Conservation (phyloP, 352 stramenopile species). For the Aphanomyces cochlioides region DNA sequence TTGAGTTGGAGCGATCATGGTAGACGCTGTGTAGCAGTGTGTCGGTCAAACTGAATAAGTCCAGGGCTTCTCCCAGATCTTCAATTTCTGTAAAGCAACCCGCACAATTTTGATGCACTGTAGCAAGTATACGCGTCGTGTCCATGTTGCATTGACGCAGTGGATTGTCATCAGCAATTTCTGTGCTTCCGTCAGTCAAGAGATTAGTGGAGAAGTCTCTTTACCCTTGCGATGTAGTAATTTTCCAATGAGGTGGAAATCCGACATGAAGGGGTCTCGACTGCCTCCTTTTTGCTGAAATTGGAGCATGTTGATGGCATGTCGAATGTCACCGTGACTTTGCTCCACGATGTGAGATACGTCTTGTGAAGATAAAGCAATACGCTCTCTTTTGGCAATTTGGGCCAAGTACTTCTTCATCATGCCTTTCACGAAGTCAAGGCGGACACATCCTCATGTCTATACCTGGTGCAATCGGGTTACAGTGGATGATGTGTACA, state of each 20-base stretch:
- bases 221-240: conserved; percentile 61
- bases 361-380: conserved; percentile 33
- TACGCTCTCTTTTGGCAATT: conserved; percentile 42
- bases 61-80: conserved; percentile 54
- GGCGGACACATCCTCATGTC: neutral
- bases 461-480: conserved; percentile 67
- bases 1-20: conserved; percentile 41
- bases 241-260: conserved; percentile 79
- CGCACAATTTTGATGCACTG: conserved; percentile 71
- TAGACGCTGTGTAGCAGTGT: conserved; percentile 56
- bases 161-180: conserved; percentile 31
- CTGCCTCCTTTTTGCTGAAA: conserved; percentile 32
- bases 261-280: conserved; percentile 73
- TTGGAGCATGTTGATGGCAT: conserved; percentile 78
- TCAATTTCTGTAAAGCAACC: conserved; percentile 73
- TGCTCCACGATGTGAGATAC: conserved; percentile 53
- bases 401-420: conserved; percentile 65
- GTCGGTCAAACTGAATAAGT: conserved; percentile 69
- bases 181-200: neutral
- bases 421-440: neutral
- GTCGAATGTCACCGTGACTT: conserved; percentile 70
- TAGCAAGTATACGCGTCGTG: conserved; percentile 51
- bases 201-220: no score
- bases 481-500: conserved; percentile 72
- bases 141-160: conserved; percentile 55